Evolutionary conservation across 768 basidiomycete species (phyloP).

Genomic region (Boletus pseudo-olivaceus): DNA sequence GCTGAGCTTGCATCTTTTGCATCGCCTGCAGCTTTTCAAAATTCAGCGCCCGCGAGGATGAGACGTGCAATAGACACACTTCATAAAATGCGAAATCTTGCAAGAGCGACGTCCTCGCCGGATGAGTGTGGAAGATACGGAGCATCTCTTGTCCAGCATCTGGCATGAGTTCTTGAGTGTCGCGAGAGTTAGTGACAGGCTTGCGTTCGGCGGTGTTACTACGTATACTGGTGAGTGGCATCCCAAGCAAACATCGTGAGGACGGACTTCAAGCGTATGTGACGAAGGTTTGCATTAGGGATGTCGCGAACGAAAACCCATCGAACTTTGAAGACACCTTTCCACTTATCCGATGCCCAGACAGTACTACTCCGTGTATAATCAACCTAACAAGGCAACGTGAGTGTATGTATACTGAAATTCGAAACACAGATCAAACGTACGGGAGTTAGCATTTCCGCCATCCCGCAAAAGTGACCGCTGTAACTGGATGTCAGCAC

Average conservation of each 20-base stretch:
- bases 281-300: constrained; percentile 82
- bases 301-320: constrained; percentile 99
- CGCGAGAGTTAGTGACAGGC: constrained; percentile 96
- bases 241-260: constrained; percentile 1
- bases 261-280: constrained; percentile 78
- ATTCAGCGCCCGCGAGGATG: constrained; percentile 4
- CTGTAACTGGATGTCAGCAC: constrained; percentile 36
- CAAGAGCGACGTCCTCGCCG: constrained; percentile 86
- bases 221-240: constrained; percentile 13
- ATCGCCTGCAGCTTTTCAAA: constrained; percentile 70
- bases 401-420: not conserved
- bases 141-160: constrained; percentile 98
- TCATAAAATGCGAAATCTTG: constrained; percentile 94
- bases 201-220: constrained; percentile 98
- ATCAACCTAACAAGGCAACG: constrained; percentile 56
- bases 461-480: constrained; percentile 98
- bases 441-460: constrained; percentile 95
- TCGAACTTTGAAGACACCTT: constrained; percentile 96
- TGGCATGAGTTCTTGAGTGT: constrained; percentile 94
- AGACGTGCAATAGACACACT: constrained; percentile 39
- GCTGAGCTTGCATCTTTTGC: constrained; percentile 56
- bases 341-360: constrained; percentile 99
- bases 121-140: constrained; percentile 90
- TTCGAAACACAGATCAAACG: constrained; percentile 19
- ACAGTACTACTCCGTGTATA: constrained; percentile 93